A percentile compares a stretch with the other conserved stretches of the same genome.
Conservation (phyloP, 495 filamentous ascomycete species). For the Pyrenula aspistea region DNA sequence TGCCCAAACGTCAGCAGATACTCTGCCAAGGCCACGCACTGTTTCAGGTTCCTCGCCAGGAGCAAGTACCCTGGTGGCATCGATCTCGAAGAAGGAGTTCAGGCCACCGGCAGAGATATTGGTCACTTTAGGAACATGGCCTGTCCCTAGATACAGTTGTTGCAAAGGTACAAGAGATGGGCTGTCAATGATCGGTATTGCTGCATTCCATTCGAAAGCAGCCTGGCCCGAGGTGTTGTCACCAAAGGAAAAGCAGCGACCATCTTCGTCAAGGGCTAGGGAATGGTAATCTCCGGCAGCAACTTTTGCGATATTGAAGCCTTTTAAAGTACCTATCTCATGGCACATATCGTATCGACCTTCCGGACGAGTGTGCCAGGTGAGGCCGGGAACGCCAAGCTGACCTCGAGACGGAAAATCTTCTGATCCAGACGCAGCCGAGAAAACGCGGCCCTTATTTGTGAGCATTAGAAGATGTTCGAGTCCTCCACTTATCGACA, state of each 20-base stretch:
- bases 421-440: slow-evolving; percentile 64
- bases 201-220: slow-evolving; percentile 55
- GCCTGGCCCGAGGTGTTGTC: slow-evolving; percentile 84
- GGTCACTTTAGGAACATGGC: slow-evolving; percentile 48
- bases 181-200: slow-evolving; percentile 48
- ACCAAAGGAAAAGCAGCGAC: slow-evolving; percentile 76
- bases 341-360: slow-evolving; percentile 73
- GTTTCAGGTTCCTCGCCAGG: slow-evolving; percentile 27
- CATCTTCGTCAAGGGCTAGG: slow-evolving; percentile 58
- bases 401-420: slow-evolving; percentile 75
- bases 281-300: slow-evolving; percentile 85
- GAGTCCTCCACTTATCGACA: slow-evolving; percentile 58
- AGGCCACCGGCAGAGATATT: slow-evolving; percentile 71
- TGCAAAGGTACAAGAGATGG: slow-evolving; percentile 57
- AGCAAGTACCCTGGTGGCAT: slow-evolving; percentile 48
- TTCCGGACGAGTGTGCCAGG: slow-evolving; percentile 63
- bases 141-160: slow-evolving; percentile 55
- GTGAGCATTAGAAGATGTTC: slow-evolving; percentile 83
- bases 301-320: slow-evolving; percentile 53
- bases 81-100: slow-evolving; percentile 78
- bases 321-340: slow-evolving; percentile 54
- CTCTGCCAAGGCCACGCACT: slow-evolving; percentile 32
- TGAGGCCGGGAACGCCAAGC: slow-evolving; percentile 72
- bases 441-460: slow-evolving; percentile 75
- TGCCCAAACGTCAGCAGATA: slow-evolving; percentile 68